Base-by-base conservation (phyloP, 305 asterid species). In the Solanum hybrid region DNA sequence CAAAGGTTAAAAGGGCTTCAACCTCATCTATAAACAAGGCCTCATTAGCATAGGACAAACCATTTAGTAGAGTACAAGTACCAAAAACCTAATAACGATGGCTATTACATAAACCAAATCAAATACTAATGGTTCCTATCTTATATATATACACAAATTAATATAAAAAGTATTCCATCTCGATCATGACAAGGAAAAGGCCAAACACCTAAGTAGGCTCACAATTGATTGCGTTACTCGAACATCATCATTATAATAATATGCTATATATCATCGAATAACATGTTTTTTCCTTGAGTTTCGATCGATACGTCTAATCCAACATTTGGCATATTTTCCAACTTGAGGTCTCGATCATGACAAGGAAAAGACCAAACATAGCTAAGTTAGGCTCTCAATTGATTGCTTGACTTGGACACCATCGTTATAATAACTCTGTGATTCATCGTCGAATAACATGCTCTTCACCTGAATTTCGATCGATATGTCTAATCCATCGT, bases 401-500 rank as follows among this genome's bases (percentile, higher is more conserved):
- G n/a, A 77, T 20, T 77, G 33, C n/a, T 17, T 31, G 34, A 33
- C 32, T 80, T 29, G n/a, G 3, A 37, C 65, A 80, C 17, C 86
- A 37, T n/a, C 11, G 33, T 6, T 37, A 78, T 33, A 79, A 22
- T 38, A 26, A 41, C 9, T 82, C 1, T 29, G 38, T 26, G 22
- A 15, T 77, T 92, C 87, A 92, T 61, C 90, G 78, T 14, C 93
- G 89, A 68, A 89, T 89, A 20, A 91, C 41, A 90, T 91, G 93
- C 72, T 91, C 93, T 61, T 92, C 93, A 7, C 94, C 92, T 1
- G 93, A 91, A 1, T 57, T 32, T 15, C 38, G 75, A 90, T 92
- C 94, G n/a, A 92, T 7, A 17, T 84, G 88, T 78, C 89, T 89
- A 86, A 91, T 88, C 94, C 94, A 93, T 77, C 88, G 37, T 29